Percentiles rank a stretch among this genome's conserved stretches.
phyloP scores from a whole-genome alignment of 2,329 filamentous ascomycete species.

The Trichoderma polysporum region DNA sequence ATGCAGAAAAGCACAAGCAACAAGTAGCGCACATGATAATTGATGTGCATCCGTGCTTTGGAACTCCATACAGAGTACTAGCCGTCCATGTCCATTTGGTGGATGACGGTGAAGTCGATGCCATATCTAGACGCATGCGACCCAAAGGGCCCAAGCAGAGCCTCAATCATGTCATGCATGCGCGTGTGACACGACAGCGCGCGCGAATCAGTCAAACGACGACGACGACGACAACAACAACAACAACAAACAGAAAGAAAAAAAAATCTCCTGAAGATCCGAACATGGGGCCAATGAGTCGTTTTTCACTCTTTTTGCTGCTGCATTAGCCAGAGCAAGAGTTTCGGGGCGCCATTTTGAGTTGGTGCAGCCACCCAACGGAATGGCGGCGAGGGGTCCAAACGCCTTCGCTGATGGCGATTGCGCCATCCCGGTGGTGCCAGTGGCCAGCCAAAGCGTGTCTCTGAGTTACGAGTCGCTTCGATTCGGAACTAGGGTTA shows the following conservation, averaged over 20 bases:
- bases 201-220: background rate
- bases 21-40: background rate
- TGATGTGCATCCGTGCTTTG: background rate
- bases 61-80: background rate
- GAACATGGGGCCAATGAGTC: background rate
- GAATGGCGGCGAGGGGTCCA: slow-evolving; percentile 8
- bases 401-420: slow-evolving; percentile 20
- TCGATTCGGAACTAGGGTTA: background rate
- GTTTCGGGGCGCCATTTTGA: slow-evolving; percentile 2
- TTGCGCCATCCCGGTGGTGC: slow-evolving; percentile 18
- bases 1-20: background rate
- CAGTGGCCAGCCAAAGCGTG: slow-evolving; percentile 1
- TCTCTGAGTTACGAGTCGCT: background rate
- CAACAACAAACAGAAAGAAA: background rate
- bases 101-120: background rate
- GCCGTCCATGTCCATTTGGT: background rate
- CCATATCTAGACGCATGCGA: background rate
- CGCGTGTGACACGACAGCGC: background rate
- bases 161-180: background rate
- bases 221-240: background rate
- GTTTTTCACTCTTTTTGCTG: slow-evolving; percentile 2
- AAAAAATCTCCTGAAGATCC: background rate
- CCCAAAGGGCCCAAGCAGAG: background rate
- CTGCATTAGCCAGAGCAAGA: background rate
- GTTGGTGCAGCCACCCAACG: background rate